These are phyloP conservation scores for Raphidocelis subcapitata DNA, from an alignment of 139 green algal genomes.

Conservation along the genomic window DNA sequence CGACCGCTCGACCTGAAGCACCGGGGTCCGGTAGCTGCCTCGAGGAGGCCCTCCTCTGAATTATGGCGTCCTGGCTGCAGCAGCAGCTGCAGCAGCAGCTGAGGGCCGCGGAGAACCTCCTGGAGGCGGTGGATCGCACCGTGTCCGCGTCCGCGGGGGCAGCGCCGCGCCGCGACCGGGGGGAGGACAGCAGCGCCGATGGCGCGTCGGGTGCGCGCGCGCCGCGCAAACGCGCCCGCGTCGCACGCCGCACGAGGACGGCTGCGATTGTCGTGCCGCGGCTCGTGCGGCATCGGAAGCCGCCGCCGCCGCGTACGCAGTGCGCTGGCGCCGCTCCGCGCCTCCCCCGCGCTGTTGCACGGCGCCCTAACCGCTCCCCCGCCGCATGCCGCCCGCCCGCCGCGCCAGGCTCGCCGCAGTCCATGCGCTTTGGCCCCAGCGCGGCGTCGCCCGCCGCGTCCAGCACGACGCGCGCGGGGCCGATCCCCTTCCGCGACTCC, in stretches of 20 bases:
- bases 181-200: background rate
- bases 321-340: background rate
- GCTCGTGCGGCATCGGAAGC: background rate
- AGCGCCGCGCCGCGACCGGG: background rate
- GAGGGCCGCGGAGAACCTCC: slow-evolving; percentile 54
- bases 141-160: slow-evolving; percentile 35
- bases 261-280: background rate
- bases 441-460: too few relatives aligned
- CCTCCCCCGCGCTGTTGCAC: too few relatives aligned
- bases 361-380: too few relatives aligned
- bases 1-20: too few relatives aligned
- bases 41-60: too few relatives aligned
- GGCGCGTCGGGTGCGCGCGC: background rate
- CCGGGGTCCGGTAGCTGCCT: too few relatives aligned
- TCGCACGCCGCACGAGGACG: background rate
- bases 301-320: background rate
- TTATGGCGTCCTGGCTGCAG: slow-evolving; percentile 43
- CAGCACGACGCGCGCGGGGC: too few relatives aligned
- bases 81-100: slow-evolving; percentile 42
- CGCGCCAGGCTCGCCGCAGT: too few relatives aligned
- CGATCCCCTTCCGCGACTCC: too few relatives aligned
- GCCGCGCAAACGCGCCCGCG: background rate
- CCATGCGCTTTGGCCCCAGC: too few relatives aligned
- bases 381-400: too few relatives aligned
- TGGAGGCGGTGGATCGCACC: slow-evolving; percentile 69